Base-by-base conservation (phyloP, 495 filamentous ascomycete species). In the Annulohypoxylon stygium region DNA sequence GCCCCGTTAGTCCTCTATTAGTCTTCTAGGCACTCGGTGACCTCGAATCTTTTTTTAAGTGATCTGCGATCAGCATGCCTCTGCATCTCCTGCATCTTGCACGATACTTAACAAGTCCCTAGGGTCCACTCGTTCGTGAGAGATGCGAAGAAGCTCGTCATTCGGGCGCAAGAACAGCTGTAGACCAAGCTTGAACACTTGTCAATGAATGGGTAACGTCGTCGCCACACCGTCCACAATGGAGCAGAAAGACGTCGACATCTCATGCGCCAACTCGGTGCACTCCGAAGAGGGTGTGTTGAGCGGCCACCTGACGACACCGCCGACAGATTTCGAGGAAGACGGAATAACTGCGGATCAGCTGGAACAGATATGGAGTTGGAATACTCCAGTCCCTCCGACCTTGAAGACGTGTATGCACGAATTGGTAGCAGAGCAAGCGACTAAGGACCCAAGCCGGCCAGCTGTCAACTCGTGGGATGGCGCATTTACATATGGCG, bases 401-500 rank as follows among this genome's bases (percentile, higher is more conserved):
- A 75, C 68, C 23, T 70, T 83, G 51, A 73, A 77, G 45, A 61
- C 64, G 25, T 82, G 79, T 48, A 83, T 84, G 76, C 81, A 84
- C 53, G 79, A 83, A 33, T 61, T 82, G 62, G 80, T 84, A 57
- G 76, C 73, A 16, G 73, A 78, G 12, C 78, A 78, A 57, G 75
- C 76, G 36, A 63, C 43, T 14, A 65, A 61, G 34, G 60, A 68
- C 33, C 81, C 82, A 0, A 59, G 65, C 34, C 73, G 74, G 14
- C 47, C 73, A 0, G 83, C 83, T n/a, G 76, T 84, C 45, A 55
- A 77, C 33, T 82, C 81, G 0, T 91, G 89, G 89, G 90, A 92
- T 80, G 89, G 88, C 16, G 80, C 64, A 30, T 79, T 91, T 65
- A 89, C 88, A 1, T 91, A 86, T 71, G 67, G 68, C 20, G 83